Base-by-base conservation (phyloP, 83 land plant species). In the Diphasiastrum complanatum region DNA sequence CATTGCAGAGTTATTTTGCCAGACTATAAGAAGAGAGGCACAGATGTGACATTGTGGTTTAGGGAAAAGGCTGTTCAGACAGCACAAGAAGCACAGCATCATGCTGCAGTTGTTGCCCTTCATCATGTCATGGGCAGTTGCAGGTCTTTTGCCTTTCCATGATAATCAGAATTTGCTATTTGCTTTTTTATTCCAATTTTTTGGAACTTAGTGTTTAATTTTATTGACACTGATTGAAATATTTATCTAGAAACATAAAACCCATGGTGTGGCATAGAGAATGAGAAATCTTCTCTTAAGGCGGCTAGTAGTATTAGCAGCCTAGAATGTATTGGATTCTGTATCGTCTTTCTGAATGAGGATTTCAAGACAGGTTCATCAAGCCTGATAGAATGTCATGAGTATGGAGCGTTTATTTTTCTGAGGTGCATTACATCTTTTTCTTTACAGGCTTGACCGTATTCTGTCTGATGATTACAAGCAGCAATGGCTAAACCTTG, bases 71-170 rank as follows among this genome's bases (percentile, higher is more conserved):
- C 51, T 11, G 37, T 47, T 19, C 64, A 16, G 25, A 66, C 64
- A 45, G 57, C 75, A 2, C 75, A 57, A 27, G 75, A 66, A 59
- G 71, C 75, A 11, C 75, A 72, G 11, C 75, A 72, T 36, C 63
- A 57, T 19, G 75, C 75, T 33, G 32, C 75, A 41, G 64, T 72
- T n/a, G 43, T 66, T 19, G 75, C 65, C 18, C 58, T 72, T 27
- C 72, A 66, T 50, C 65, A 66, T 59, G 51, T 72, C n/a, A 66
- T 72, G 75, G 75, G 75, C 29, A 59, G 67, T 61, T 64, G 75
- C 23, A 66, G 75, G 75, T 72, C 16, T 29, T 14, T 20, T 38
- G 32, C n/a, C n/a, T n/a, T n/a, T n/a, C n/a, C n/a, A n/a, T n/a
- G n/a, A n/a, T n/a, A n/a, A n/a, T n/a, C n/a, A n/a, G n/a, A n/a